Conservation (phyloP, 768 basidiomycete genomes). For the Lactarius sanguifluus region DNA sequence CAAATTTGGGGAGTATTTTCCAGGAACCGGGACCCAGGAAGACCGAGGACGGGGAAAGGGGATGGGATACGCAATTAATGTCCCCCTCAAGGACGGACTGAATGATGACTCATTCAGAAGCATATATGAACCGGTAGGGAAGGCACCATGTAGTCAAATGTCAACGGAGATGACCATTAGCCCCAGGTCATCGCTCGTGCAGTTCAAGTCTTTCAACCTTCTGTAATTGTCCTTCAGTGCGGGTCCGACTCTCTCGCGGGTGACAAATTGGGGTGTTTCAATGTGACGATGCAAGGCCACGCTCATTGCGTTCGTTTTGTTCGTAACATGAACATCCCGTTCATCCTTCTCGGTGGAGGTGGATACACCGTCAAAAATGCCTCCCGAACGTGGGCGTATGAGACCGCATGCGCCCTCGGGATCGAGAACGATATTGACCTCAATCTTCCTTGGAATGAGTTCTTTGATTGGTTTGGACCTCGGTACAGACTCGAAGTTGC, state of each 20-base stretch:
- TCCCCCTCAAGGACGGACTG: constrained; percentile 92
- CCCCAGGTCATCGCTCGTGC: constrained; percentile 76
- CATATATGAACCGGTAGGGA: constrained; percentile 87
- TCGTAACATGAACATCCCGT: constrained; percentile 75
- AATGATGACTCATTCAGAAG: constrained; percentile 84
- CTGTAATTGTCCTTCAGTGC: constrained; percentile 89
- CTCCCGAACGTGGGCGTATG: constrained; percentile 92
- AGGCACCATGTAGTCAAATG: background rate
- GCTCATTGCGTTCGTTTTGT: constrained; percentile 88
- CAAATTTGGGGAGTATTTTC: constrained; percentile 95
- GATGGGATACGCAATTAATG: constrained; percentile 86
- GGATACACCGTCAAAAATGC: constrained; percentile 98
- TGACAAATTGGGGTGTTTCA: constrained; percentile 95
- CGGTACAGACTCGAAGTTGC: constrained; percentile 90
- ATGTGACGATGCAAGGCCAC: constrained; percentile 94
- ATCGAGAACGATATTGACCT: constrained; percentile 74
- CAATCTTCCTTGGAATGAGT: constrained; percentile 82
- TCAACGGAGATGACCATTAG: background rate
- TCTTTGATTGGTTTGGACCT: constrained; percentile 98
- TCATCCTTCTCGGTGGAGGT: constrained; percentile 92
- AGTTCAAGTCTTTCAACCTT: constrained; percentile 84
- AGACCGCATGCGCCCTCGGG: constrained; percentile 94
- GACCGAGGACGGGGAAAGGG: constrained; percentile 84
- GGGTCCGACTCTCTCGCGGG: constrained; percentile 95
- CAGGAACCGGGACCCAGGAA: constrained; percentile 83